phyloP scores from a whole-genome alignment of 164 flowering plant species.

The Piper longum region DNA sequence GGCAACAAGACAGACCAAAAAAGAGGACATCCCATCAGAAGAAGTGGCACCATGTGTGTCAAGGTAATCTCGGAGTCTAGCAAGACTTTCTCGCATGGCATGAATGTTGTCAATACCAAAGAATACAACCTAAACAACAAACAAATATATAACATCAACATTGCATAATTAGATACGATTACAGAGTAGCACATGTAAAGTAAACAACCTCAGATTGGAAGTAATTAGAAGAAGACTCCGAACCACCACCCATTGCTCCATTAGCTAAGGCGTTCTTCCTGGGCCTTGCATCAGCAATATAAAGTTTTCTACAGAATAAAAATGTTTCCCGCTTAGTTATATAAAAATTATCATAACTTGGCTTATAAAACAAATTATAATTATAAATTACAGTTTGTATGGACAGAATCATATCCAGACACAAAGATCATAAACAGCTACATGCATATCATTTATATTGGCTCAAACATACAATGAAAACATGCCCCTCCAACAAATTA shows the following conservation, averaged over 20 bases:
- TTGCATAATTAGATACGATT: not conserved
- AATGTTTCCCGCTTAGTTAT: not conserved
- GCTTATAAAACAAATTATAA: too few relatives aligned
- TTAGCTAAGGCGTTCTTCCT: constrained; percentile 97
- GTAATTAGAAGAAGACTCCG: constrained; percentile 95
- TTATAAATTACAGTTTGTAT: too few relatives aligned
- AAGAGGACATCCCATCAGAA: constrained; percentile 95
- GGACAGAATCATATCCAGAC: too few relatives aligned
- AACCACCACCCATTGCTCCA: constrained; percentile 99
- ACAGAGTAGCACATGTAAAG: not conserved
- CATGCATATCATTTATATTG: too few relatives aligned
- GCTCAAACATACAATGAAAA: too few relatives aligned
- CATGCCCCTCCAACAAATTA: too few relatives aligned
- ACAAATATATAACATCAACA: not conserved
- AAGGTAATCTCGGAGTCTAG: constrained; percentile 85
- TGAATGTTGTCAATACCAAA: constrained; percentile 99
- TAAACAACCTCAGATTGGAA: constrained; percentile 69
- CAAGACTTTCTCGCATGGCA: constrained; percentile 96
- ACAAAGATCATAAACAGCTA: too few relatives aligned
- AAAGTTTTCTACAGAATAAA: constrained; percentile 59
- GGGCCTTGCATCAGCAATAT: constrained; percentile 99
- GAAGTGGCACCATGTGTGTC: constrained; percentile 90
- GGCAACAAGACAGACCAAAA: constrained; percentile 42
- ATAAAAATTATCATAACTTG: too few relatives aligned
- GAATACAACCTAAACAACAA: constrained; percentile 60